These are phyloP conservation scores for Violaceomyces palustris DNA, from an alignment of 1,284 basidiomycete species.

Conservation along the genomic window DNA sequence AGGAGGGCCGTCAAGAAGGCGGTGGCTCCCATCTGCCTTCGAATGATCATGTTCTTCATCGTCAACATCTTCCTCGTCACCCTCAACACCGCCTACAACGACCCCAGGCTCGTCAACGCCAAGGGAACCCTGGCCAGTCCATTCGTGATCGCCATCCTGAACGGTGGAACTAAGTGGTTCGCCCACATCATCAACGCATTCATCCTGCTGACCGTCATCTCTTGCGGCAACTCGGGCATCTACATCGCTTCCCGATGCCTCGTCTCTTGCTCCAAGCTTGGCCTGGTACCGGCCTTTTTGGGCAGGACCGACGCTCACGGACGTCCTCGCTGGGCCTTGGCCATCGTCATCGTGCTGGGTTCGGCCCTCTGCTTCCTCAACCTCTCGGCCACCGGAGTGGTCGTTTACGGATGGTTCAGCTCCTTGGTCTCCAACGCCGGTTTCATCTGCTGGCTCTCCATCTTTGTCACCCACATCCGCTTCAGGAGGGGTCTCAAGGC, in stretches of 20 bases:
- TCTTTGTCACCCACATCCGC: too few relatives aligned
- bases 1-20: constrained; percentile 55
- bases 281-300: constrained; percentile 54
- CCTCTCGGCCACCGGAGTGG: constrained; percentile 20
- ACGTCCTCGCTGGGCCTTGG: constrained; percentile 55
- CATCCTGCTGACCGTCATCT: constrained; percentile 53
- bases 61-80: constrained; percentile 61
- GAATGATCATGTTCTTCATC: constrained; percentile 57
- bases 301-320: constrained; percentile 56
- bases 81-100: constrained; percentile 55
- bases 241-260: constrained; percentile 51
- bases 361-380: constrained; percentile 25
- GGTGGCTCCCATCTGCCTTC: constrained; percentile 54
- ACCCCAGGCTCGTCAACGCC: constrained; percentile 20
- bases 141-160: constrained; percentile 56
- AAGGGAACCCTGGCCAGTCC: constrained; percentile 54
- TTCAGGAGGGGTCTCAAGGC: too few relatives aligned
- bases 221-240: constrained; percentile 51
- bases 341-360: constrained; percentile 22
- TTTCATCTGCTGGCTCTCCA: too few relatives aligned
- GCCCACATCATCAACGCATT: constrained; percentile 56
- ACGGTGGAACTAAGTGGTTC: constrained; percentile 54
- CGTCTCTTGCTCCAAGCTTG: constrained; percentile 40
- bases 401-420: too few relatives aligned
- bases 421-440: too few relatives aligned